Base-by-base conservation (phyloP, 768 basidiomycete genomes). In the Lyophyllum atratum region DNA sequence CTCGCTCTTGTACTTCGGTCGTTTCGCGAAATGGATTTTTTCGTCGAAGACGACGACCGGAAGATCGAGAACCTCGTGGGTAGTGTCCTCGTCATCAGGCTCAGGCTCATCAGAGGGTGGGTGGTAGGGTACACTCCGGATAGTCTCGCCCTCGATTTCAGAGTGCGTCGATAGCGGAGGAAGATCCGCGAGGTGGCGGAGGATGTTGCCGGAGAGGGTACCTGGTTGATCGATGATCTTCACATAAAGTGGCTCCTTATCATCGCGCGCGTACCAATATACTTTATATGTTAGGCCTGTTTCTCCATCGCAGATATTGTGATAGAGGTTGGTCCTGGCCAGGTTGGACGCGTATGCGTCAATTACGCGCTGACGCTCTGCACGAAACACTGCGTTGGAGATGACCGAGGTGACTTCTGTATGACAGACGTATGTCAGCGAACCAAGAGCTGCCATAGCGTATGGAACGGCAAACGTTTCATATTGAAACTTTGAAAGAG, bases 151-250 rank as follows among this genome's bases (percentile, higher is more conserved):
- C 2, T 37, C 43, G 34, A 56, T 45, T 31, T 45, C 43, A 19
- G 49, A 33, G 17, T 56, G 49, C 7, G 54, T 43, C 2, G 25
- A 24, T 1, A 56, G 55, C 11, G 28, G 15, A 4, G 49, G 55
- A 26, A 56, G 19, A 9, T 45, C 15, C 7, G 28, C 49, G 0
- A 45, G 19, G 21, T 14, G 55, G n/a, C 55, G 55, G 1, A 50
- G 22, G 17, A 56, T 45, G 29, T 56, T 46, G 2, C 55, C 55
- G 17, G 49, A 56, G 43, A 56, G 49, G n/a, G 33, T 2, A 15
- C 29, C 48, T 5, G 54, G 48, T 29, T 33, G 40, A 22, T 56
- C 40, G 11, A 52, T 52, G 29, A 56, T 21, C 12, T 43, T 56
- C 4, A 56, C 22, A 21, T 50, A 45, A 6, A 55, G 47, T 10